phyloP scores from a whole-genome alignment of 1,284 basidiomycete genomes.

The Ceratobasidium sp. region DNA sequence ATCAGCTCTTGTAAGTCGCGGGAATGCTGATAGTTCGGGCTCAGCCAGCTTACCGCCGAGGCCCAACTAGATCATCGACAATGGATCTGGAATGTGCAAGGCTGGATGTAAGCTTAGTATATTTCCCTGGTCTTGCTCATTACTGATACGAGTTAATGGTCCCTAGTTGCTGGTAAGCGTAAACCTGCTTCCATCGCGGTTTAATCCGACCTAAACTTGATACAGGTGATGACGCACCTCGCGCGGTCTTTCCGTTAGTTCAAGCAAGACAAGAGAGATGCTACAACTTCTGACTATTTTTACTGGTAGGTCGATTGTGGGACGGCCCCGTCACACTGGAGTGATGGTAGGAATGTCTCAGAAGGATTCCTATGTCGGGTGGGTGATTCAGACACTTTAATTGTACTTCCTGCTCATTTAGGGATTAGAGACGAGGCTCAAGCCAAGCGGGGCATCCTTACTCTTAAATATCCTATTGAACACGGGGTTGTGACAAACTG shows the following conservation, averaged over 20 bases:
- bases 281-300: background rate
- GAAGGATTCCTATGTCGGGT: constrained; percentile 90
- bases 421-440: constrained; percentile 60
- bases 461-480: constrained; percentile 61
- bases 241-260: constrained; percentile 72
- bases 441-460: constrained; percentile 69
- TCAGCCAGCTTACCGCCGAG: background rate
- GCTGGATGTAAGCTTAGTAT: constrained; percentile 74
- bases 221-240: constrained; percentile 71
- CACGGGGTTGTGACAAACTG: constrained; percentile 68
- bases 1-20: constrained; percentile 55
- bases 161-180: constrained; percentile 43
- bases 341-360: constrained; percentile 91
- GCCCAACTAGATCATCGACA: constrained; percentile 70
- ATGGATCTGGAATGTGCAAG: constrained; percentile 92
- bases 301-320: constrained; percentile 76
- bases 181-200: background rate
- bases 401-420: constrained; percentile 32
- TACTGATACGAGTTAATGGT: constrained; percentile 43
- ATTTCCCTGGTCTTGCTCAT: constrained; percentile 30
- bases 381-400: constrained; percentile 44
- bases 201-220: background rate
- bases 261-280: background rate
- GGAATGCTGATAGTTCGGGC: background rate
- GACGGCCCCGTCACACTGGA: constrained; percentile 90